Percentiles rank a stretch among this genome's conserved stretches.
Conservation (phyloP, 768 basidiomycete species). For the Termitomyces sp. region DNA sequence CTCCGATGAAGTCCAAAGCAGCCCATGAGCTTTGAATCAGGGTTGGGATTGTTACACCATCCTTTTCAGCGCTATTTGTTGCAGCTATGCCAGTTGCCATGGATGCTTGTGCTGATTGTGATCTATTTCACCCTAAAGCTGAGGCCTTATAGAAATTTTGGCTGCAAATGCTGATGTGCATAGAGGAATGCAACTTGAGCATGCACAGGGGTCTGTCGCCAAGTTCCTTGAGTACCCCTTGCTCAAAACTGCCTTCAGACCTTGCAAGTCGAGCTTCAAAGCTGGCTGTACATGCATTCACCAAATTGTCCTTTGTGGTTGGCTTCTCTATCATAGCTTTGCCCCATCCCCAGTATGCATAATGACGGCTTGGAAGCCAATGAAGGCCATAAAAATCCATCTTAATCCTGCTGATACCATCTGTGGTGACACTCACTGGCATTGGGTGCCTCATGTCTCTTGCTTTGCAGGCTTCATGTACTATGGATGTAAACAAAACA, state of each 20-base stretch:
- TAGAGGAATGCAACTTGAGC: conserved; percentile 31
- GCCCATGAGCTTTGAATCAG: conserved; percentile 76
- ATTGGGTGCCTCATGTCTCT: no score
- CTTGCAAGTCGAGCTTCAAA: conserved; percentile 63
- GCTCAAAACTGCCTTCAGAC: conserved; percentile 72
- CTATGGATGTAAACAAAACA: no score
- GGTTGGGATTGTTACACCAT: conserved; percentile 36
- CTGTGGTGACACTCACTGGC: no score
- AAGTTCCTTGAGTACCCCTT: conserved; percentile 87
- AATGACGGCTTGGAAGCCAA: no score
- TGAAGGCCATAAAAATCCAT: no score
- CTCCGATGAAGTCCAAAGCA: conserved; percentile 17
- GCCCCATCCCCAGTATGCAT: no score
- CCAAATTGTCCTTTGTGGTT: conserved; percentile 59
- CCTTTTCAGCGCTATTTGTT: conserved; percentile 19
- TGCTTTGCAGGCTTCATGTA: no score
- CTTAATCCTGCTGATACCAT: no score
- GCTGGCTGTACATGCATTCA: conserved; percentile 50
- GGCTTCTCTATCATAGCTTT: conserved; percentile 66
- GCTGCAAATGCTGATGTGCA: conserved; percentile 40
- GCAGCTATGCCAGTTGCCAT: conserved; percentile 29
- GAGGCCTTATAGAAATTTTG: conserved; percentile 18
- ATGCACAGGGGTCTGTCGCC: conserved; percentile 37
- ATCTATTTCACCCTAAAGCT: conserved; percentile 4
- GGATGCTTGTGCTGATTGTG: conserved; percentile 15